Evolutionary conservation across 1,139 yeast genomes (phyloP).

Genomic region (Hyphopichia wangnamkhiaoensis): DNA sequence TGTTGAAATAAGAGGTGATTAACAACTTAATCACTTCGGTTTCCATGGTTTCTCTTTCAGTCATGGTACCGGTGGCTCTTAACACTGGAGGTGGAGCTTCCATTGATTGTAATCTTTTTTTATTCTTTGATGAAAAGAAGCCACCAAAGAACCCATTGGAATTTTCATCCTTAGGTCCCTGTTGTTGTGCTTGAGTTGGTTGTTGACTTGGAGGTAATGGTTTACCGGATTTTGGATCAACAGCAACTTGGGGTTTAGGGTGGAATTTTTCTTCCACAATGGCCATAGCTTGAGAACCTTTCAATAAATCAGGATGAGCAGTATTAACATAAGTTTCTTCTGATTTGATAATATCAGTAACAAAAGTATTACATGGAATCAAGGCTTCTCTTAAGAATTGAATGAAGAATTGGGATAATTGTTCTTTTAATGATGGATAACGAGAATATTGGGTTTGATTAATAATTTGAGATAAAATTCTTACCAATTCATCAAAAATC

Average conservation of each 20-base stretch:
- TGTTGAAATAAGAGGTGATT: slow-evolving; percentile 85
- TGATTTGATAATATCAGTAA: slow-evolving; percentile 74
- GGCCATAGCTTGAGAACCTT: slow-evolving; percentile 94
- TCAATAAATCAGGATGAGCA: slow-evolving; percentile 94
- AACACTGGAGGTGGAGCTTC: slow-evolving; percentile 96
- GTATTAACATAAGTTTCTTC: slow-evolving; percentile 96
- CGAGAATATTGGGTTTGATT: slow-evolving; percentile 80
- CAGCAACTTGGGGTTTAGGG: slow-evolving; percentile 75
- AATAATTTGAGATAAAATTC: slow-evolving; percentile 84
- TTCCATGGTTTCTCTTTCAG: slow-evolving; percentile 94
- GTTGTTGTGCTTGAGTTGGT: slow-evolving; percentile 29
- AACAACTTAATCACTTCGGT: slow-evolving; percentile 94
- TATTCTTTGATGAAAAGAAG: slow-evolving; percentile 88
- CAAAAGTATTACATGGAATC: slow-evolving; percentile 83
- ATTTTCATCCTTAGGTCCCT: slow-evolving; percentile 36
- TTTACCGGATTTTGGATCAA: slow-evolving; percentile 93
- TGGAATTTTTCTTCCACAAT: slow-evolving; percentile 90
- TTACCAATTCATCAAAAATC: slow-evolving; percentile 90
- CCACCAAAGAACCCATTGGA: slow-evolving; percentile 88
- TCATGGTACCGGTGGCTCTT: slow-evolving; percentile 92
- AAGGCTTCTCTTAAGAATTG: slow-evolving; percentile 79
- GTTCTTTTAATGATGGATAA: slow-evolving; percentile 88
- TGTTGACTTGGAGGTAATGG: slow-evolving; percentile 55
- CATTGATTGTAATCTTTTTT: slow-evolving; percentile 92
- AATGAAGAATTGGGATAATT: slow-evolving; percentile 76